Conservation (phyloP, 306 rosid genomes). For the Quercus cerris region DNA sequence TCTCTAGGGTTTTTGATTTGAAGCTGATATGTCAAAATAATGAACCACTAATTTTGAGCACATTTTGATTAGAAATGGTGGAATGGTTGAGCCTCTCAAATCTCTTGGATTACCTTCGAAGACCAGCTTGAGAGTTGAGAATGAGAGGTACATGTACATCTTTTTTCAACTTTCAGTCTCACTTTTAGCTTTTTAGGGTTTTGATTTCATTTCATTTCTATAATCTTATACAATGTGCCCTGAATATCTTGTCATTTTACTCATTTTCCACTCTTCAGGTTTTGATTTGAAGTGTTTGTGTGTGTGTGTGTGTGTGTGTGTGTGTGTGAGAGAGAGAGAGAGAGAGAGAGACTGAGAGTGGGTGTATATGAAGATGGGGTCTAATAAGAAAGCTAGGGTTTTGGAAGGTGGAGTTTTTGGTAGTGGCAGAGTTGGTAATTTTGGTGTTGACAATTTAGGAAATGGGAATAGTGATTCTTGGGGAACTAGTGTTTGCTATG, state of each 20-base stretch:
- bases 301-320: background rate
- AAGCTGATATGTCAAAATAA: too few species aligned
- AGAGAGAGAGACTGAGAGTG: too few species aligned
- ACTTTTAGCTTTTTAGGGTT: background rate
- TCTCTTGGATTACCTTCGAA: background rate
- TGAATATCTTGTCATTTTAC: background rate
- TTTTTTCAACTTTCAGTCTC: background rate
- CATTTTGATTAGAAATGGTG: background rate
- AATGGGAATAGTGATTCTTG: background rate
- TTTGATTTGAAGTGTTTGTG: background rate
- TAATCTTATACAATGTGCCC: background rate
- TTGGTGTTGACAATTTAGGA: background rate
- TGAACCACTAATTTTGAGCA: too few species aligned
- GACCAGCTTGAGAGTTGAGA: background rate
- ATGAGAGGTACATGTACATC: background rate
- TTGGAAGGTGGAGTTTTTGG: background rate
- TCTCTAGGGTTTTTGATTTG: too few species aligned
- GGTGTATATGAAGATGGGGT: background rate
- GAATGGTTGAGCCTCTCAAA: background rate
- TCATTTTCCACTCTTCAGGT: background rate
- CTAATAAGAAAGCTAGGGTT: background rate
- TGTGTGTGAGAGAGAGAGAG: too few species aligned
- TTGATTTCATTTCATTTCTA: too few species aligned
- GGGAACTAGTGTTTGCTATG: background rate
- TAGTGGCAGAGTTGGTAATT: background rate